Percentiles rank a stretch among this genome's conserved stretches.
Conservation (phyloP, 345 rosid species). For the Rhodamnia rubescens region DNA sequence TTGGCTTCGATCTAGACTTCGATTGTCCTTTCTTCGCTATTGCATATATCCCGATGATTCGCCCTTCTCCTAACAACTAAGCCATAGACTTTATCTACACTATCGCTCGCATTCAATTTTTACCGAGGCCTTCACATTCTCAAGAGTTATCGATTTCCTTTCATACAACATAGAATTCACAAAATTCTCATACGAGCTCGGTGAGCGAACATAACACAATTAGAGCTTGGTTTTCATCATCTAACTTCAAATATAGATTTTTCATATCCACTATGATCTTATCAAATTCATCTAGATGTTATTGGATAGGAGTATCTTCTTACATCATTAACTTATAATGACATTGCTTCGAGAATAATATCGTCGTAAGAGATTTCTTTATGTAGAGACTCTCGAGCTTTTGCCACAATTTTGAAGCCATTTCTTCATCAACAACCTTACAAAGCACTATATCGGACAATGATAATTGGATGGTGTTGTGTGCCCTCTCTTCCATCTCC, state of each 20-base stretch:
- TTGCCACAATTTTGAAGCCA: no score
- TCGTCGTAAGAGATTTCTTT: neutral
- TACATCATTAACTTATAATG: neutral
- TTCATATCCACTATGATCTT: neutral
- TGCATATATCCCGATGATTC: neutral
- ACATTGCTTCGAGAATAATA: neutral
- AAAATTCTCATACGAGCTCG: neutral
- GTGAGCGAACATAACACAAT: neutral
- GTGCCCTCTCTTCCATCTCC: no score
- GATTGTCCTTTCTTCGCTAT: neutral
- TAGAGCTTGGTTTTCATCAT: neutral
- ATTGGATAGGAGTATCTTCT: neutral
- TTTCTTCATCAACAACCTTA: no score
- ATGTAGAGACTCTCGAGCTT: neutral
- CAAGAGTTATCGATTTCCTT: neutral
- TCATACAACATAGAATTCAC: neutral
- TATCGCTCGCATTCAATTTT: neutral
- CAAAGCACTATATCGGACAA: no score
- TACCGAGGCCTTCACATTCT: neutral
- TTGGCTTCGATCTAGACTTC: accelerated
- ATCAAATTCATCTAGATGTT: neutral
- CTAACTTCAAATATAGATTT: neutral
- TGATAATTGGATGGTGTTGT: no score
- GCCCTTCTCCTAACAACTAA: neutral
- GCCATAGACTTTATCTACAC: neutral